Percentiles rank a stretch among this genome's conserved stretches.
phyloP scores from a whole-genome alignment of 805 yeast genomes.

The Diddensiella transvaalensis region DNA sequence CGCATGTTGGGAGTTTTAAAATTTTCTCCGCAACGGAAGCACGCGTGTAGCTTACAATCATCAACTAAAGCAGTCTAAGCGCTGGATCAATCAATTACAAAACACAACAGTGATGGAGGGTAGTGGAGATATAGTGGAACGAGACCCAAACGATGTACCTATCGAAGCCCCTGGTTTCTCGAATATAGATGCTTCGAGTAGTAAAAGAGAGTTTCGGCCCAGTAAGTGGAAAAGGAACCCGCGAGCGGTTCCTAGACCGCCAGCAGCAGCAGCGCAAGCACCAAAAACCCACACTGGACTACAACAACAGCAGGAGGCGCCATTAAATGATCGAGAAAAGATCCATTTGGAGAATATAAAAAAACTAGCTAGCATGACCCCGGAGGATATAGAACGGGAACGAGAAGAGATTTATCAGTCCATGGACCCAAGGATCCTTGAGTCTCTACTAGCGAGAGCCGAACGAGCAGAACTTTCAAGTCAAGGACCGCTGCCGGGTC shows the following conservation, averaged over 20 bases:
- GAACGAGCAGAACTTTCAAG: constrained; percentile 41
- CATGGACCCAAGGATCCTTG: constrained; percentile 65
- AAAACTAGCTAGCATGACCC: constrained; percentile 56
- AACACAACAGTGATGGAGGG: background rate
- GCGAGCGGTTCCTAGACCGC: background rate
- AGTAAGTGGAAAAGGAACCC: background rate
- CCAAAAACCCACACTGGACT: background rate
- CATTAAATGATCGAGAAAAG: constrained; percentile 57
- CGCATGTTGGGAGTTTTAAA: no score
- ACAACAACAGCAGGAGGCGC: background rate
- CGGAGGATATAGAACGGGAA: constrained; percentile 60
- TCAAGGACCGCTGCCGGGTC: background rate
- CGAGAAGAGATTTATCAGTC: constrained; percentile 61
- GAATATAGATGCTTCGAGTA: constrained; percentile 1
- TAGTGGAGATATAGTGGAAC: constrained; percentile 68
- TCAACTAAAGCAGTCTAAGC: background rate
- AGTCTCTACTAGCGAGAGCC: constrained; percentile 38
- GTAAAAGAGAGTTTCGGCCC: background rate
- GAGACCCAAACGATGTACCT: constrained; percentile 14
- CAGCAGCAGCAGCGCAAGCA: background rate
- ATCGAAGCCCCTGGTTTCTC: constrained; percentile 15
- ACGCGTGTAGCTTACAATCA: no score
- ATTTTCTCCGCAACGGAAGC: no score
- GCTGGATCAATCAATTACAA: background rate
- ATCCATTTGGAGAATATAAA: constrained; percentile 75